Evolutionary conservation across 768 basidiomycete genomes (phyloP), one percentile per base, ranked within the genome.

Genomic region (Saitozyma sp.): DNA sequence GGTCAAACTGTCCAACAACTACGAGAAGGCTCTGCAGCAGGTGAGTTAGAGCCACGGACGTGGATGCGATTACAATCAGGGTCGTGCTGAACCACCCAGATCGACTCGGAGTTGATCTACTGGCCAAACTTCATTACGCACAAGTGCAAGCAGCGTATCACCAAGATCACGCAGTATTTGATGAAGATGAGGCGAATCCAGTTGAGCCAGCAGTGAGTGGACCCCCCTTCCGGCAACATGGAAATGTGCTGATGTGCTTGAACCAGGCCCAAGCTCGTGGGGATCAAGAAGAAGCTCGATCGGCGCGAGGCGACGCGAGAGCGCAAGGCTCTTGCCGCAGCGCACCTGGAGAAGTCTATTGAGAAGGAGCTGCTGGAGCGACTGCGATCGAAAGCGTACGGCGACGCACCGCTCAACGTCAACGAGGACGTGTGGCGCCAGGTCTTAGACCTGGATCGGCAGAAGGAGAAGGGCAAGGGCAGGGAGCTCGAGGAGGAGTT

Each of bases 141-240:
- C 83, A 98, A 97, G 82, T 98, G 96, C 86, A 99, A 99, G 84
- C 96, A 99, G 81, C 87, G 96, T 50, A 85, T 97, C 39, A 99
- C 96, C 10, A 99, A 98, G 83, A 97, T 99, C 71, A 98, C 95
- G 0, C 96, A 99, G 78, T 98, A 97, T 76, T 86, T 99, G 67
- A 97, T 98, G 80, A 94, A 96, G 83, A 96, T 98, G 94, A 86
- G 95, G 62, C 87, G 90, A 49, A 80, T 95, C 64, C 90, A 90
- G 69, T 83, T 94, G 60, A 87, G 89, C 16, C 86, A 91, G 81
- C 88, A 91, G 93, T 94, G 59, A 70, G 89, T 76, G 82, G 39
- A 13, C 16, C 29, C 48, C 57, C 20, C 45, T 40, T 48, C 45
- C 8, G 13, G 46, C 16, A 29, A 29, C 29, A 29, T 29, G 29